Conservation (phyloP, 768 basidiomycete species). For the Suillus luteus region DNA sequence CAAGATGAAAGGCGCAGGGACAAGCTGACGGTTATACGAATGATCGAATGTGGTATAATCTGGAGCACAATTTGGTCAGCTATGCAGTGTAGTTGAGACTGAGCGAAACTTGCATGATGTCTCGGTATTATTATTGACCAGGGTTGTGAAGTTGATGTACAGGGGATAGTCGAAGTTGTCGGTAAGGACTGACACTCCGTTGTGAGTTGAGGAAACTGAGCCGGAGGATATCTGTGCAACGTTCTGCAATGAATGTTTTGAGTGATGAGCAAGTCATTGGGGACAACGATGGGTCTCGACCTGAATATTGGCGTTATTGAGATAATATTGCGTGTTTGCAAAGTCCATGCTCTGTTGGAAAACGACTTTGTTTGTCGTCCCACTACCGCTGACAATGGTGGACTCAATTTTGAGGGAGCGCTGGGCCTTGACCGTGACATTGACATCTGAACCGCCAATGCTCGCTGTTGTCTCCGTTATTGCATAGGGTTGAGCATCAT, state of each 20-base stretch:
- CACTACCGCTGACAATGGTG: slow-evolving; percentile 63
- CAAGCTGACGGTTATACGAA: slow-evolving; percentile 60
- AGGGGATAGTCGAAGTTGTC: slow-evolving; percentile 60
- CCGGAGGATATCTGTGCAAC: slow-evolving; percentile 53
- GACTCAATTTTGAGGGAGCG: slow-evolving; percentile 62
- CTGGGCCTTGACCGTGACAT: slow-evolving; percentile 62
- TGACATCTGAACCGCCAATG: slow-evolving; percentile 47
- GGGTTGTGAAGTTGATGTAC: slow-evolving; percentile 40
- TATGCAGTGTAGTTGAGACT: not conserved
- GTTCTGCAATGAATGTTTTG: slow-evolving; percentile 37
- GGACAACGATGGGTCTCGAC: slow-evolving; percentile 16
- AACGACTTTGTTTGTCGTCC: slow-evolving; percentile 51
- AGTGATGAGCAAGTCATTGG: not conserved
- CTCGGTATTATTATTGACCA: slow-evolving; percentile 34
- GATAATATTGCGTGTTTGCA: slow-evolving; percentile 63
- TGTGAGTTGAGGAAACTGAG: slow-evolving; percentile 49
- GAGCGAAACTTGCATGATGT: slow-evolving; percentile 17
- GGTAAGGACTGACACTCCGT: slow-evolving; percentile 42
- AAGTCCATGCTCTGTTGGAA: slow-evolving; percentile 65
- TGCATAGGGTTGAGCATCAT: slow-evolving; percentile 61
- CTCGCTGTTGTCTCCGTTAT: slow-evolving; percentile 48
- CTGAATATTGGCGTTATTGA: slow-evolving; percentile 46
- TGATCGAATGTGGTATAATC: slow-evolving; percentile 63
- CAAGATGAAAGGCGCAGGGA: slow-evolving; percentile 60
- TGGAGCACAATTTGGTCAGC: slow-evolving; percentile 26